Base-by-base conservation (phyloP, 129 eudicot species). In the Tanacetum coccineum region DNA sequence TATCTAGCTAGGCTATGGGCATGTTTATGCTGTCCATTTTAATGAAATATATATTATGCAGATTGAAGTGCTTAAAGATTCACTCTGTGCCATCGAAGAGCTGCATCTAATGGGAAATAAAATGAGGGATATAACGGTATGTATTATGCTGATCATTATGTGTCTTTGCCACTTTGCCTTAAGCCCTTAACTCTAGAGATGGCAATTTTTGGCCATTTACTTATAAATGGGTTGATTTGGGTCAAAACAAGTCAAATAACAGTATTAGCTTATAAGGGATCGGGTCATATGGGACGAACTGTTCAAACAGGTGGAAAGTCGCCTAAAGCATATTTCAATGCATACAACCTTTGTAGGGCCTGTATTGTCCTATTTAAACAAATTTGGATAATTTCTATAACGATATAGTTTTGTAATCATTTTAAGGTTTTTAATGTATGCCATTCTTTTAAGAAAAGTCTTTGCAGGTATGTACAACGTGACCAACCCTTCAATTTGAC, bases 91-190 rank as follows among this genome's bases (percentile, higher is more conserved):
- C 66, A 74, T 92, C n/a, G 89, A 92, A 68, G 98, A 92, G 80
- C 82, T 92, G 70, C 96, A 92, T 92, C 80, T 92, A 63, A 84
- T 79, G 91, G 96, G 95, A 63, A 92, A 92, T 67, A 70, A 84
- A 49, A 4, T 92, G 32, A 78, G 76, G 59, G 86, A 80, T 66
- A 86, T 92, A 53, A 80, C 81, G 82, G 98, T 92, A 14, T 59
- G 78, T 70, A 58, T 30, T 71, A 19, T 66, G 39, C 46, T 67
- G 55, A 70, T 70, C 55, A 46, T 59, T 50, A 49, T 52, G 54
- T 45, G 62, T 60, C 6, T 55, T 58, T 58, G 42, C 65, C 64
- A 25, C 58, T 22, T 64, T 42, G 22, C 20, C 53, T 11, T 67
- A 18, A 13, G 13, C 13, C 39, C 55, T 9, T 25, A 56, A 22